Conservation (phyloP, 2,329 filamentous ascomycete genomes). For the Exophiala sideris region DNA sequence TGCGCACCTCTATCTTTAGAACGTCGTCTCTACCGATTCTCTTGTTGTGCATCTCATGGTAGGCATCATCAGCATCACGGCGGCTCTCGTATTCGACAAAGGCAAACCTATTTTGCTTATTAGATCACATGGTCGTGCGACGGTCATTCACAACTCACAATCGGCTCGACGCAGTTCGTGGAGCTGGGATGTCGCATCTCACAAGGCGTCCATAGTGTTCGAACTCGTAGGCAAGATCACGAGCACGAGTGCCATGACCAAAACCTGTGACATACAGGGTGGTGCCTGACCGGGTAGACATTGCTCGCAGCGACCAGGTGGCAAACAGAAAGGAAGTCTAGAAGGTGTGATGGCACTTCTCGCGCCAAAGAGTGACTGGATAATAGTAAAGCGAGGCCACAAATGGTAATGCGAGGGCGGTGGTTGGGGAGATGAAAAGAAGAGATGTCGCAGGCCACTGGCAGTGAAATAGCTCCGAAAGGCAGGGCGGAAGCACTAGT, state of each 20-base stretch:
- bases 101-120: constrained; percentile 66
- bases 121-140: constrained; percentile 28
- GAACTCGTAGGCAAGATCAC: constrained; percentile 99
- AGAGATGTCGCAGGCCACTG: background rate
- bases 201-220: constrained; percentile 99
- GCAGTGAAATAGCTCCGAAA: background rate
- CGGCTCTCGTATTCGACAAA: constrained; percentile 99
- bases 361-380: no score
- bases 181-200: constrained; percentile 96
- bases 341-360: background rate
- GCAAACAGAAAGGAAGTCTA: constrained; percentile 4
- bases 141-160: constrained; percentile 68
- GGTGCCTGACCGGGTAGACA: constrained; percentile 66
- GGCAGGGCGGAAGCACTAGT: background rate
- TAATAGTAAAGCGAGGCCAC: background rate
- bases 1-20: constrained; percentile 89
- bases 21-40: constrained; percentile 92
- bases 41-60: constrained; percentile 99
- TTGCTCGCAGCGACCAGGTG: constrained; percentile 12
- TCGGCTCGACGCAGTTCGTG: constrained; percentile 86
- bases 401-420: constrained; percentile 1
- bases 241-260: constrained; percentile 95
- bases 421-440: constrained; percentile 7
- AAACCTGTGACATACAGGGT: constrained; percentile 99
- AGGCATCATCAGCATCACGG: constrained; percentile 96